A percentile compares a stretch with the other conserved stretches of the same genome.
Evolutionary conservation across 805 yeast species (phyloP).

Genomic region (Candida hispaniensis): DNA sequence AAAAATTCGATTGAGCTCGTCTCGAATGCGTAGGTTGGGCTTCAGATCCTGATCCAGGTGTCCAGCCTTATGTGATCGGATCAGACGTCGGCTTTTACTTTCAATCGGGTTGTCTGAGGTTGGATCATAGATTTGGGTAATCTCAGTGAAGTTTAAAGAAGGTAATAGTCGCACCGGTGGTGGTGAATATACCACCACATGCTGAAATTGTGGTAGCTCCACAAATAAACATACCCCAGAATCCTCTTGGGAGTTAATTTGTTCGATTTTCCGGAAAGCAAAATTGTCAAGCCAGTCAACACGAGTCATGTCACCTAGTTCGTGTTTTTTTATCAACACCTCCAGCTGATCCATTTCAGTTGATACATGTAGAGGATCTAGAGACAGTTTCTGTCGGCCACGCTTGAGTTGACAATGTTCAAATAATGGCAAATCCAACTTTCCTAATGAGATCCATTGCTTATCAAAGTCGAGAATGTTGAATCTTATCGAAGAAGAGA

Average conservation of each 20-base stretch:
- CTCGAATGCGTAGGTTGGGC: conserved; percentile 76
- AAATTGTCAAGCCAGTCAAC: conserved; percentile 68
- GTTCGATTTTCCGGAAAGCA: conserved; percentile 45
- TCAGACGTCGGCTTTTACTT: conserved; percentile 70
- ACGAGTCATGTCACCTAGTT: conserved; percentile 51
- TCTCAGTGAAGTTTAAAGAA: conserved; percentile 34
- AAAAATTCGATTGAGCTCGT: conserved; percentile 57
- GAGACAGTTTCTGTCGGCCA: conserved; percentile 56
- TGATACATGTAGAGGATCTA: conserved; percentile 3
- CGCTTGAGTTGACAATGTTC: conserved; percentile 51
- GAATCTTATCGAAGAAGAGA: conserved; percentile 48
- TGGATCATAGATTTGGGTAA: conserved; percentile 9
- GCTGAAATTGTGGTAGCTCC: conserved; percentile 54
- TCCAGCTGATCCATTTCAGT: conserved; percentile 42
- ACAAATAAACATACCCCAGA: conserved; percentile 35
- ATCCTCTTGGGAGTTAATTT: conserved; percentile 20
- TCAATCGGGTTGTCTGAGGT: conserved; percentile 67
- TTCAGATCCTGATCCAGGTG: conserved; percentile 74
- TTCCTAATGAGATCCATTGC: conserved; percentile 46
- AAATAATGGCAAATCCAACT: conserved; percentile 50
- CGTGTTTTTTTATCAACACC: conserved; percentile 46
- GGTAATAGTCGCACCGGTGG: conserved; percentile 6
- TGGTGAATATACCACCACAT: conserved; percentile 8
- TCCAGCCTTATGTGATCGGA: conserved; percentile 69
- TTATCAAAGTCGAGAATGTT: conserved; percentile 59